A percentile compares a stretch with the other conserved stretches of the same genome.
These are phyloP conservation scores for Tephrocybe sp. DNA, from an alignment of 768 basidiomycete species.

Conservation along the genomic window DNA sequence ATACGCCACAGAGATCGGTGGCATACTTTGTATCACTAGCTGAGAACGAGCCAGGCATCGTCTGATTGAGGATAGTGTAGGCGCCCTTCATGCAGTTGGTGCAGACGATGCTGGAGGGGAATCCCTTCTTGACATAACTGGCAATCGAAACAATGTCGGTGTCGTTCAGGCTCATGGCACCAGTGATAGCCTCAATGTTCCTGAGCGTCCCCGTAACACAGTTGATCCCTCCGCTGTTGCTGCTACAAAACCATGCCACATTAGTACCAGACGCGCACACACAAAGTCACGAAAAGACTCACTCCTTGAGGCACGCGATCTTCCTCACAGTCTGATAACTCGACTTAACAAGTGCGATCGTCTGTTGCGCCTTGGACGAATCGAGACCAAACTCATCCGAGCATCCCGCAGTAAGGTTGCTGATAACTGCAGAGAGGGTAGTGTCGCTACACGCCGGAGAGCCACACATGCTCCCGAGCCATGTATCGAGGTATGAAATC, in stretches of 20 bases:
- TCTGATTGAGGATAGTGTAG: constrained; percentile 31
- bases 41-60: constrained; percentile 32
- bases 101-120: constrained; percentile 36
- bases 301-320: constrained; percentile 59
- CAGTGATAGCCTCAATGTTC: constrained; percentile 41
- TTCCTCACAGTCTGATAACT: constrained; percentile 50
- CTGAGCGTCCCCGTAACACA: constrained; percentile 54
- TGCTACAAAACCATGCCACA: not conserved
- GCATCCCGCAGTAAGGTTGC: constrained; percentile 50
- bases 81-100: constrained; percentile 48
- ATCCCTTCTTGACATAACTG: constrained; percentile 25
- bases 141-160: constrained; percentile 24
- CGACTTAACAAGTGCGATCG: constrained; percentile 33
- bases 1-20: constrained; percentile 36
- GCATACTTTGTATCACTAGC: constrained; percentile 22
- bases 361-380: constrained; percentile 16
- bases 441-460: constrained; percentile 48
- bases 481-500: constrained; percentile 42
- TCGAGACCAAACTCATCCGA: constrained; percentile 29
- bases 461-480: constrained; percentile 52
- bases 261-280: not conserved
- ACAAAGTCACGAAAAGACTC: constrained; percentile 20
- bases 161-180: constrained; percentile 26
- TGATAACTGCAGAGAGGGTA: constrained; percentile 44
- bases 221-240: constrained; percentile 32